A percentile compares a stretch with the other conserved stretches of the same genome.
These are phyloP conservation scores for Globisporangium uncinulatum DNA, from an alignment of 352 stramenopile species.

Conservation along the genomic window DNA sequence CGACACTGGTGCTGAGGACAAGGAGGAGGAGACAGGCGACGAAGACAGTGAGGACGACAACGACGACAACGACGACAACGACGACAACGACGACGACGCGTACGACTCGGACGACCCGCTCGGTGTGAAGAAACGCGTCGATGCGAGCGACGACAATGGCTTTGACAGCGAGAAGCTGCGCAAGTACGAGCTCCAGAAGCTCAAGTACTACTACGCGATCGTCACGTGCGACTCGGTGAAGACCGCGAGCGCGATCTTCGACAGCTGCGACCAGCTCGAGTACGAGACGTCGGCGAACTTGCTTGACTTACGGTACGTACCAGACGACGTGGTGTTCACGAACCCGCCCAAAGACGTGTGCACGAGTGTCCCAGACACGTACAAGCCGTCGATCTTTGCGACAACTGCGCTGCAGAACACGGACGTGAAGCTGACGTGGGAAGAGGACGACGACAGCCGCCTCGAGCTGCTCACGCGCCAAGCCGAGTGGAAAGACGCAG, in stretches of 20 bases:
- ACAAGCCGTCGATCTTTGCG: constrained; percentile 94
- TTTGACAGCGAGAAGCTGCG: constrained; percentile 95
- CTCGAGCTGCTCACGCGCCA: constrained; percentile 81
- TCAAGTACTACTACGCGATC: constrained; percentile 98
- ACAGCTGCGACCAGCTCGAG: constrained; percentile 96
- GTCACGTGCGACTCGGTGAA: constrained; percentile 91
- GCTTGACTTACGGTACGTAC: constrained; percentile 95
- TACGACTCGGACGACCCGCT: constrained; percentile 73
- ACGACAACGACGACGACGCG: constrained; percentile 22
- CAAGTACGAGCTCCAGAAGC: constrained; percentile 95
- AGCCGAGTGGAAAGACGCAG: constrained; percentile 72
- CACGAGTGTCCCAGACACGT: constrained; percentile 85
- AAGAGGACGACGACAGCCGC: constrained; percentile 90
- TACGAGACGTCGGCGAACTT: constrained; percentile 95
- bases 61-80: constrained; percentile 18
- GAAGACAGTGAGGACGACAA: constrained; percentile 16
- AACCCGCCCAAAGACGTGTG: constrained; percentile 87
- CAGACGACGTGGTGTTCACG: constrained; percentile 84
- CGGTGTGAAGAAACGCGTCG: constrained; percentile 61
- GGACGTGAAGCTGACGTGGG: constrained; percentile 94
- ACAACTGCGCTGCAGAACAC: constrained; percentile 90
- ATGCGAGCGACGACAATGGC: constrained; percentile 45
- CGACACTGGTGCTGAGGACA: background rate
- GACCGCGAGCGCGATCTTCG: constrained; percentile 91
- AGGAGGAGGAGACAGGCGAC: constrained; percentile 18